These are phyloP conservation scores for Fraxinus baroniana DNA, from an alignment of 305 asterid genomes.

Conservation along the genomic window DNA sequence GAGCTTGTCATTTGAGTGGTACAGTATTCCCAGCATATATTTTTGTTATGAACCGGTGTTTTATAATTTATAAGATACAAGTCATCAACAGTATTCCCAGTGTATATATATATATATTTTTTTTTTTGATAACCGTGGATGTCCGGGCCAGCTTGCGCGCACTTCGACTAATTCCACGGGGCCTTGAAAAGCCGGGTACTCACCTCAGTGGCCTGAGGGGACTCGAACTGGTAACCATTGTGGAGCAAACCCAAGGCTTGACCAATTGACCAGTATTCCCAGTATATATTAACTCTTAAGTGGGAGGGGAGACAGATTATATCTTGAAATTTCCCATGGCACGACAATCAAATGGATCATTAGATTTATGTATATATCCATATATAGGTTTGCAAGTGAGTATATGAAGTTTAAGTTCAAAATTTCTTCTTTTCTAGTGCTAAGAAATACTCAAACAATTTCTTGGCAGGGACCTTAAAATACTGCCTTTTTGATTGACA, in stretches of 20 bases:
- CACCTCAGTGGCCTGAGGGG: no score
- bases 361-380: conserved; percentile 86
- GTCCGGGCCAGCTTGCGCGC: no score
- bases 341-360: conserved; percentile 90
- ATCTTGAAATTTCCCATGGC: conserved; percentile 86
- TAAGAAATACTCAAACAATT: conserved; percentile 15
- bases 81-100: not conserved
- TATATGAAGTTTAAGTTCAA: conserved; percentile 20
- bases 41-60: no score
- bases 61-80: not conserved
- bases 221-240: no score
- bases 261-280: not conserved
- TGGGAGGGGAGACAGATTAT: conserved; percentile 74
- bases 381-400: conserved; percentile 93
- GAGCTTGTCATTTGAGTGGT: not conserved
- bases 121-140: no score
- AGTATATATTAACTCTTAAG: not conserved
- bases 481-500: conserved; percentile 82
- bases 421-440: conserved; percentile 23
- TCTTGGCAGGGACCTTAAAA: conserved; percentile 82
- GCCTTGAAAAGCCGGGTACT: no score
- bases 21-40: not conserved
- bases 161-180: no score
- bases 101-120: no score
- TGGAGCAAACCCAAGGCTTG: no score